Evolutionary conservation across 768 basidiomycete species (phyloP).

Genomic region (Coprinopsis strossmayeri): DNA sequence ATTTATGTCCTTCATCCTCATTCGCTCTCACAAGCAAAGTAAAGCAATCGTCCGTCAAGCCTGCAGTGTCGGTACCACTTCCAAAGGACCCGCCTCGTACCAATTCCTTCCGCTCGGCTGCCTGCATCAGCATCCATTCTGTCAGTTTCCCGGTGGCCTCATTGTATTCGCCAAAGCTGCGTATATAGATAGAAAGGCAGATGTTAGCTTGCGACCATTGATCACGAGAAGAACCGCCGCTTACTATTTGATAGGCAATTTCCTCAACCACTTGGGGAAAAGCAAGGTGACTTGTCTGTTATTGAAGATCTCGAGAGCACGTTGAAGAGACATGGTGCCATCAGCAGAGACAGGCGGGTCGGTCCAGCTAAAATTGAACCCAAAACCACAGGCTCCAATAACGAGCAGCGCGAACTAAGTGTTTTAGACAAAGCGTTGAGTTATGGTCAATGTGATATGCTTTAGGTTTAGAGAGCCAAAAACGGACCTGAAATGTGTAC

Average conservation of each 20-base stretch:
- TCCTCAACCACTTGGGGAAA: conserved; percentile 31
- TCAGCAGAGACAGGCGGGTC: conserved; percentile 29
- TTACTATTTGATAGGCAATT: conserved; percentile 30
- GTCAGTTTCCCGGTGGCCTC: not conserved
- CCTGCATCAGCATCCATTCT: conserved; percentile 17
- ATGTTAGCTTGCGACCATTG: too few species aligned
- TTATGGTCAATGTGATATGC: too few species aligned
- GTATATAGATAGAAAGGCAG: too few species aligned
- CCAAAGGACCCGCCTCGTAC: not conserved
- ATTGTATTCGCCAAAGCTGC: not conserved
- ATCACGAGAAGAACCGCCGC: conserved; percentile 29
- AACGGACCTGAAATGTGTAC: conserved; percentile 28
- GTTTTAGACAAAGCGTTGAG: not conserved
- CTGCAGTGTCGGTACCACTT: conserved; percentile 6
- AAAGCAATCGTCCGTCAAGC: conserved; percentile 25
- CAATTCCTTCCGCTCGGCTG: conserved; percentile 23
- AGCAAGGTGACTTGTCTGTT: conserved; percentile 21
- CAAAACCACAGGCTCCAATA: conserved; percentile 41
- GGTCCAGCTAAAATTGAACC: conserved; percentile 35
- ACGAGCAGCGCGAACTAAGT: conserved; percentile 24
- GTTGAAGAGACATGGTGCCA: conserved; percentile 31
- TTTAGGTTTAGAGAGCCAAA: conserved; percentile 7
- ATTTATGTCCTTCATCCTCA: conserved; percentile 34
- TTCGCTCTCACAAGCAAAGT: conserved; percentile 40
- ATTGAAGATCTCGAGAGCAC: conserved; percentile 28